Conservation (phyloP, 495 filamentous ascomycete species). For the Tuber melanosporum region DNA sequence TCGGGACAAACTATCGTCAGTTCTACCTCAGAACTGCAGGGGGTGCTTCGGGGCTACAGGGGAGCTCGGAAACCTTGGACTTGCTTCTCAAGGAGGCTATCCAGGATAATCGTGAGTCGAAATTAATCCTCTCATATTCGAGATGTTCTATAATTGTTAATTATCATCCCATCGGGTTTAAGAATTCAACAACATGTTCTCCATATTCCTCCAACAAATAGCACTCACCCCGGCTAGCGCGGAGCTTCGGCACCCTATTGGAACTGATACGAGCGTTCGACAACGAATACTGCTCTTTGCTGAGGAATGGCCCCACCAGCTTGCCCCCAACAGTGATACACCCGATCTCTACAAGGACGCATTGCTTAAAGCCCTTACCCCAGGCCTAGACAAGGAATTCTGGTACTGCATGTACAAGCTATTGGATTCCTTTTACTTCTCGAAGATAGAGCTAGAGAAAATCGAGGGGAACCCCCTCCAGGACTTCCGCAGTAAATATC, state of each 20-base stretch:
- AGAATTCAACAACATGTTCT: constrained; percentile 1
- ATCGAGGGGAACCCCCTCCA: neutral
- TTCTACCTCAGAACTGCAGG: neutral
- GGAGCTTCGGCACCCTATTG: neutral
- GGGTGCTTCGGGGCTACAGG: neutral
- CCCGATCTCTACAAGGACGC: neutral
- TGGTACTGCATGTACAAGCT: neutral
- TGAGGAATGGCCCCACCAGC: neutral
- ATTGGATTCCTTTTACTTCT: neutral
- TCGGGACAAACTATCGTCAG: neutral
- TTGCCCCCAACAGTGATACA: neutral
- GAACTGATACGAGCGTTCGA: neutral
- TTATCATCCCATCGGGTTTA: neutral
- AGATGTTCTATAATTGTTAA: neutral
- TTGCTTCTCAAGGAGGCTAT: neutral
- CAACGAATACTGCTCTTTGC: neutral
- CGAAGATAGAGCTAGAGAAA: neutral
- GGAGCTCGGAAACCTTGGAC: neutral
- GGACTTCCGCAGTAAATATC: neutral
- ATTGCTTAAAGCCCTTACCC: neutral
- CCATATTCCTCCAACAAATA: neutral
- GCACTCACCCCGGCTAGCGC: neutral
- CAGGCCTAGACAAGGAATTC: neutral
- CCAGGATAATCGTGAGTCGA: neutral
- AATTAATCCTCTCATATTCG: neutral